Percentiles rank a stretch among this genome's conserved stretches.
Conservation (phyloP, 2,329 filamentous ascomycete species). For the Pestalotiopsis sp. region DNA sequence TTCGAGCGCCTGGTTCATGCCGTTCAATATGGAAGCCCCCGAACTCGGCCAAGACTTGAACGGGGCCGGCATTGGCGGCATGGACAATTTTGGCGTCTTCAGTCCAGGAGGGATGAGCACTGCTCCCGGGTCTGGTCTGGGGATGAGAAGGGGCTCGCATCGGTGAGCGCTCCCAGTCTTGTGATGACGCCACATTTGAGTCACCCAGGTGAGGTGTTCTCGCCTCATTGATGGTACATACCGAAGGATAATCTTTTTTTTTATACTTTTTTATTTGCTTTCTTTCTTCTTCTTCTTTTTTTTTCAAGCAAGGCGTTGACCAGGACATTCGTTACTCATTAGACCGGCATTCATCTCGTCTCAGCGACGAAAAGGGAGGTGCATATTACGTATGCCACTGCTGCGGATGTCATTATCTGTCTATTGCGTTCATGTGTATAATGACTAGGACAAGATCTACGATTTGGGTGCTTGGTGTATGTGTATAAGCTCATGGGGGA, state of each 20-base stretch:
- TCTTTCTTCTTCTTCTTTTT: neutral
- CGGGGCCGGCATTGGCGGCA: slow-evolving; percentile 41
- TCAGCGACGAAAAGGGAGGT: neutral
- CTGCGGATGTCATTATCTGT: neutral
- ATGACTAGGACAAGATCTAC: neutral
- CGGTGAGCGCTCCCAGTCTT: neutral
- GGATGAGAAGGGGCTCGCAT: slow-evolving; percentile 10
- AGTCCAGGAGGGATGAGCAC: slow-evolving; percentile 40
- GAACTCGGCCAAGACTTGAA: slow-evolving; percentile 54
- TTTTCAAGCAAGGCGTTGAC: slow-evolving; percentile 10
- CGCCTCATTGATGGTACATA: neutral
- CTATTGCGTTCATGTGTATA: slow-evolving; percentile 2
- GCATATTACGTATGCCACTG: neutral
- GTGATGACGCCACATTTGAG: neutral
- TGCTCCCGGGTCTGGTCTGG: slow-evolving; percentile 20
- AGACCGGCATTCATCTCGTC: slow-evolving; percentile 7
- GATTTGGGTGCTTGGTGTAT: neutral
- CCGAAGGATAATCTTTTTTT: neutral
- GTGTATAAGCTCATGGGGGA: neutral
- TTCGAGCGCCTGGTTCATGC: slow-evolving; percentile 84
- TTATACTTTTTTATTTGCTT: neutral
- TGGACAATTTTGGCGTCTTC: slow-evolving; percentile 56
- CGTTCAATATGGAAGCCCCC: slow-evolving; percentile 86
- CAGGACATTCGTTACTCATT: slow-evolving; percentile 7
- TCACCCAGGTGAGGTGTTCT: too few species aligned